Evolutionary conservation across 305 asterid species (phyloP).

Genomic region (Plantago rigida): DNA sequence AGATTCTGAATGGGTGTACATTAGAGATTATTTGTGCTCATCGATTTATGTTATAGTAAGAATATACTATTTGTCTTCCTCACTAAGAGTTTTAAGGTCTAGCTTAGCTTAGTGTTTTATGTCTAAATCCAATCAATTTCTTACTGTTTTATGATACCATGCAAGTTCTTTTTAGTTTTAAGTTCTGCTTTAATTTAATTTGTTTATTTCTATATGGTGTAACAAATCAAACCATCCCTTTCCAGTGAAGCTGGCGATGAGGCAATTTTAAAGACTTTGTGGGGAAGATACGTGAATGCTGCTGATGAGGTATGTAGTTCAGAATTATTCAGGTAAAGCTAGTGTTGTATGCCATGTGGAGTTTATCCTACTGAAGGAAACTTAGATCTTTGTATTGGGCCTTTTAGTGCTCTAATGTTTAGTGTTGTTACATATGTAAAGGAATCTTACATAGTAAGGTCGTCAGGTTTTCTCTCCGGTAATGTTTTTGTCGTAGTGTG

Average conservation of each 20-base stretch:
- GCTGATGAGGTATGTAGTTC: constrained; percentile 54
- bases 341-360: constrained; percentile 5
- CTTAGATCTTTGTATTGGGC: not conserved
- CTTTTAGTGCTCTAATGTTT: not conserved
- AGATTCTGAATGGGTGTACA: not conserved
- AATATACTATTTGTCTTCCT: too few species aligned
- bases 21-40: not conserved
- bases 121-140: too few species aligned
- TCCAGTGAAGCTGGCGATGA: constrained; percentile 84
- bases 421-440: not conserved
- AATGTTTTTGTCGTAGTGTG: not conserved
- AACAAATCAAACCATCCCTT: constrained; percentile 25
- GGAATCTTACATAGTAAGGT: not conserved
- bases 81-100: too few species aligned
- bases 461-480: not conserved
- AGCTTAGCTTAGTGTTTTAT: not conserved
- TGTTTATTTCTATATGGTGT: constrained; percentile 13
- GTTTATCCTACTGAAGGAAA: constrained; percentile 14
- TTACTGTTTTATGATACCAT: not conserved
- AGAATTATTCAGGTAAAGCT: constrained; percentile 14
- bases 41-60: too few species aligned
- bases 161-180: constrained; percentile 1
- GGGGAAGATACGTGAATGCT: constrained; percentile 57
- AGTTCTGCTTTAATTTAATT: constrained; percentile 10
- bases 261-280: constrained; percentile 68